Base-by-base conservation (phyloP, 441 rosid species). In the Pelargonium cotyledonis region DNA sequence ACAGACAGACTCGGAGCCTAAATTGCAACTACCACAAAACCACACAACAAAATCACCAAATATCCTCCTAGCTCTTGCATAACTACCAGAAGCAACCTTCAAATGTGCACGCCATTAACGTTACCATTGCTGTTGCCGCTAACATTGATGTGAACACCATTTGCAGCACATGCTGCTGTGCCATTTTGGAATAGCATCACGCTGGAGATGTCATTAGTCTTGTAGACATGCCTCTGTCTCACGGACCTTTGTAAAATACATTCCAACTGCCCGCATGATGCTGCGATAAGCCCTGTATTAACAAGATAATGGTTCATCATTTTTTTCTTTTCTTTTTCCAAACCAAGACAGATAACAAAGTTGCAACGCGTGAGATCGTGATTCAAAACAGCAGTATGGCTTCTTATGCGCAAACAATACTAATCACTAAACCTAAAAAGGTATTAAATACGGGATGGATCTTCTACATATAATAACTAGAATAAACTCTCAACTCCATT, bases 101-200 rank as follows among this genome's bases (percentile, higher is more conserved):
- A 51, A 15, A 51, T 51, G 7, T 51, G 58, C 58, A 51, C n/a
- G n/a, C n/a, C n/a, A n/a, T n/a, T n/a, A n/a, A n/a, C n/a, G n/a
- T n/a, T n/a, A n/a, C n/a, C n/a, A n/a, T n/a, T n/a, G n/a, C n/a
- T n/a, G n/a, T n/a, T n/a, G n/a, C n/a, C n/a, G n/a, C n/a, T n/a
- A n/a, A n/a, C n/a, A n/a, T n/a, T n/a, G n/a, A n/a, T n/a, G n/a
- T 29, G 35, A 29, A 78, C 72, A 68, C 80, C 86, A 71, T 84
- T 87, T 7, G 85, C 55, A 68, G 86, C 67, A 57, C 82, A 65
- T 82, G 71, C 84, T 86, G 83, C 74, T n/a, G 78, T 75, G 8
- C 91, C 95, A 68, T 84, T 87, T 73, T 63, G 84, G 70, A 68
- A 81, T 8, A 78, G 73, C 38, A 75, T 85, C 71, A 77, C 70